Evolutionary conservation across 345 rosid species (phyloP), one percentile per base, ranked within the genome.

Genomic region (Citrus glauca): DNA sequence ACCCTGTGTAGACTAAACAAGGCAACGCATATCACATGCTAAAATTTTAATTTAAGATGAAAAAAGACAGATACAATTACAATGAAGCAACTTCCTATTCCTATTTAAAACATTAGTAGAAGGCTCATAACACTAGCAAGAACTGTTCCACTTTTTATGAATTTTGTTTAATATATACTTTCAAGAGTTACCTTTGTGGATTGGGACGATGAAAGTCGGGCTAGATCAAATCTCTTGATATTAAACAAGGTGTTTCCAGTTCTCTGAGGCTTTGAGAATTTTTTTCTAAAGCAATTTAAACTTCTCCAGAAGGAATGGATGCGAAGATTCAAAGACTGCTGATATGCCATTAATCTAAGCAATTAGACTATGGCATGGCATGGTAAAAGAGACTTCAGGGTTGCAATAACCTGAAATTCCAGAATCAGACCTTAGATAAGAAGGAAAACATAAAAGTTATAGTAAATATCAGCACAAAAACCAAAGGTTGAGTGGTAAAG

Each of bases 291-390:
- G 69, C 67, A 68, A 76, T 35, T 45, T 68, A 79, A 67, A 83
- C 66, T 79, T 56, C 72, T 68, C 78, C 75, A 77, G 2, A 76
- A 76, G 67, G 78, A 72, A 79, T 40, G 53, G 53, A 28, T 37
- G 24, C 69, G 30, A 38, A 62, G 40, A 79, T 79, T 69, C 78
- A 79, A 72, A 35, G 77, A 82, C 38, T 53, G 85, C 65, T 14
- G 63, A 66, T 48, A 59, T 22, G 85, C 82, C 85, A 79, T 79
- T 30, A 72, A 73, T 42, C 68, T 76, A 72, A 76, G 40, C 76
- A 76, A 33, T 75, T 45, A 2, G 50, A 33, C 69, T 20, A 30
- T 16, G 22, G 33, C 66, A 72, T 24, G 32, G 50, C 50, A 57
- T 1, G 4, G 42, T 33, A 24, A 59, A 72, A n/a, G 32, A 33